These are phyloP conservation scores for Pseudognaphalium luteoalbum DNA, from an alignment of 129 eudicot species.

Conservation along the genomic window DNA sequence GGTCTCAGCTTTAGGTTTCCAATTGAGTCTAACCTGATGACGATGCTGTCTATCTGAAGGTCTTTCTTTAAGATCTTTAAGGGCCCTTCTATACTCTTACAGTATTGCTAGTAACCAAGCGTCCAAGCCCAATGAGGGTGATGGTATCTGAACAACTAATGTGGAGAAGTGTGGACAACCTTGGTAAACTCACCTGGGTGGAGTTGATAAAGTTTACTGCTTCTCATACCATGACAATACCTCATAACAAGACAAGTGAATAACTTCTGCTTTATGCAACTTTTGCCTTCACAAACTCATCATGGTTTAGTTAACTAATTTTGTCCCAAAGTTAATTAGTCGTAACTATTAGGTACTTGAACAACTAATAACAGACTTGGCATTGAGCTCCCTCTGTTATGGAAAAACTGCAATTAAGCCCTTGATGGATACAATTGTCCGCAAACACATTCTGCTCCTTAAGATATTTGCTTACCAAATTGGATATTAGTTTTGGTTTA, in stretches of 20 bases:
- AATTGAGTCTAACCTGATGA: background rate
- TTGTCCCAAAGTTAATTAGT: background rate
- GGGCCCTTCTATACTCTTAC: background rate
- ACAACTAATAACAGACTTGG: background rate
- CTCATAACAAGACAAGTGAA: background rate
- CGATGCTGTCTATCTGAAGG: background rate
- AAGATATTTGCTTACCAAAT: background rate
- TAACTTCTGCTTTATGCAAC: background rate
- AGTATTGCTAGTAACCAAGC: background rate
- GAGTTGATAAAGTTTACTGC: background rate
- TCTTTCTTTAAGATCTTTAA: background rate
- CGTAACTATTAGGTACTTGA: background rate
- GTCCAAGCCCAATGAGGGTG: background rate
- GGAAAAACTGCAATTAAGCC: background rate
- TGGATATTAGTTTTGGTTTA: background rate
- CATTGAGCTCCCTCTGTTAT: background rate
- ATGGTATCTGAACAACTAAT: background rate
- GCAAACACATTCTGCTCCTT: background rate
- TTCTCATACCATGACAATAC: background rate
- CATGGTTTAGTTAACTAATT: background rate
- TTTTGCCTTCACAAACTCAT: background rate
- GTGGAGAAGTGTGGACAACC: background rate
- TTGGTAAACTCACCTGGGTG: background rate
- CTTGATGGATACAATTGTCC: background rate
- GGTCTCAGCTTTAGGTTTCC: background rate